Conservation (phyloP, 345 rosid species). For the rapeseed (Brassica napus) region Da-Ae NC_063440.1:25498001-25498500, state of each 20-base stretch:
- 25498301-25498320: constrained; percentile 79
- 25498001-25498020: constrained; percentile 55
- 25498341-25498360: constrained; percentile 54
- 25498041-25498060: constrained; percentile 78
- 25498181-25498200: constrained; percentile 31
- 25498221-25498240: constrained; percentile 64
- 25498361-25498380: constrained; percentile 80
- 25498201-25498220: constrained; percentile 48
- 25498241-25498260: constrained; percentile 62
- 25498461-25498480: too few relatives aligned
- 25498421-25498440: constrained; percentile 55
- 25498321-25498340: constrained; percentile 72
- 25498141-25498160: not conserved
- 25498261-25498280: constrained; percentile 62
- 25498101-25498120: not conserved
- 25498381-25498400: constrained; percentile 62
- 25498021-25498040: constrained; percentile 71
- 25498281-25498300: constrained; percentile 78
- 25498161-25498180: constrained; percentile 54
- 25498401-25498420: constrained; percentile 63
- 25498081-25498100: constrained; percentile 28
- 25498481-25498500: too few relatives aligned
- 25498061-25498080: constrained; percentile 76
- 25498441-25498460: not conserved
- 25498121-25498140: constrained; percentile 3